Base-by-base conservation (phyloP, 306 rosid species). In the Vigna trinervia region DNA sequence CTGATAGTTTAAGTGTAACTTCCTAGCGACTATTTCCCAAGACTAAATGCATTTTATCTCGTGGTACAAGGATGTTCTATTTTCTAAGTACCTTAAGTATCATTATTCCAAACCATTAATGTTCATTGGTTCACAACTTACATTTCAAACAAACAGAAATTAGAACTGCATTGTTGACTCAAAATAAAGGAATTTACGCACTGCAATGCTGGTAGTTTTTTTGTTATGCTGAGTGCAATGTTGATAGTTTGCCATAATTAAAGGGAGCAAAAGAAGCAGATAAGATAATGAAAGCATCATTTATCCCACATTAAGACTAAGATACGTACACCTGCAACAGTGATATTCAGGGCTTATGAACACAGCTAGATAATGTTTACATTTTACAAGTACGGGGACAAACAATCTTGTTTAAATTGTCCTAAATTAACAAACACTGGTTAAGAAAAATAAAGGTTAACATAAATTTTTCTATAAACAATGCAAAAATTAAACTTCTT, bases 401-500 rank as follows among this genome's bases (percentile, higher is more conserved):
- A 34, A 67, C 10, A 66, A 75, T 38, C 61, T 11, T 28, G 47
- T 52, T 32, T 50, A 59, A 52, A 68, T 32, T 78, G 74, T 45
- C 60, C 20, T 32, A 60, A 51, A 38, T 38, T 68, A 59, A 74
- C 71, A 73, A 70, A 64, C 63, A 64, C 4, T 10, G 12, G 34
- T 56, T 65, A 45, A 70, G 32, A 51, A 70, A 46, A 53, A 13
- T n/a, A 48, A 13, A 54, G 15, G 65, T 13, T 57, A 28, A 23
- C 17, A 72, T 34, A 32, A 30, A 51, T 19, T 61, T 36, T 48
- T 60, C 48, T 5, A 75, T 8, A 73, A 65, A 46, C 26, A 71
- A 76, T 14, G 45, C 17, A 51, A 23, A 68, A 59, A 68, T 34
- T 59, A 78, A 30, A 79, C 61, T 60, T 78, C 74, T 34, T 66